These are phyloP conservation scores for Calonectria naviculata DNA, from an alignment of 2,329 filamentous ascomycete species.

Conservation along the genomic window DNA sequence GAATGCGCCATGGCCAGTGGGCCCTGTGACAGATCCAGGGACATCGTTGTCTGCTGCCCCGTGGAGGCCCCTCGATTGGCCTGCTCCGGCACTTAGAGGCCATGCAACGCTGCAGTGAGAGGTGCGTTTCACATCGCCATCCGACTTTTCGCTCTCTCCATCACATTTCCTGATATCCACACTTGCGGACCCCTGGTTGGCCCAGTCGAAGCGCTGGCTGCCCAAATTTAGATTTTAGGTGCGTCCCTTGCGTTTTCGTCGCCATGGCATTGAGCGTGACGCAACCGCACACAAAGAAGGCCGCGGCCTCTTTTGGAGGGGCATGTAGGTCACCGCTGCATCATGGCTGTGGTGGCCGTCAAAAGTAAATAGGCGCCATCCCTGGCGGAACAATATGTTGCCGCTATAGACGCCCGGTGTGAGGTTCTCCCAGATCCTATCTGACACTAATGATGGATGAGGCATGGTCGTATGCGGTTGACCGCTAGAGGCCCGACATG, in stretches of 20 bases:
- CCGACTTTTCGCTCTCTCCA: conserved; percentile 8
- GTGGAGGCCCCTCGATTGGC: conserved; percentile 33
- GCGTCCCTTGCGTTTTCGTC: conserved; percentile 21
- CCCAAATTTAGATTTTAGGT: conserved; percentile 25
- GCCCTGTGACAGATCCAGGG: conserved; percentile 28
- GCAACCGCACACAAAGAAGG: background rate
- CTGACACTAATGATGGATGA: background rate
- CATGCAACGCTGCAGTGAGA: conserved; percentile 24
- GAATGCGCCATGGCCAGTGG: background rate
- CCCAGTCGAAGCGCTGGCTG: conserved; percentile 35
- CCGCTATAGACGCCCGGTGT: background rate
- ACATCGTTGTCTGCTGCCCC: conserved; percentile 19
- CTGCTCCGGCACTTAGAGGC: conserved; percentile 8
- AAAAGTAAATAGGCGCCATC: background rate
- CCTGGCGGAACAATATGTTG: background rate
- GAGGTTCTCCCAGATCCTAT: background rate
- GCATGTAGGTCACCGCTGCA: background rate
- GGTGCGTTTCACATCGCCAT: conserved; percentile 32
- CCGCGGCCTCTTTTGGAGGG: background rate
- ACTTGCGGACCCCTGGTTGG: conserved; percentile 1
- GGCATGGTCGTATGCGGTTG: background rate
- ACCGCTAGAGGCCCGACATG: conserved; percentile 7
- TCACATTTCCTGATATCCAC: background rate
- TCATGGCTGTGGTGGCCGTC: background rate
- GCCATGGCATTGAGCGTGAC: conserved; percentile 20